Percentiles rank a stretch among this genome's conserved stretches.
Conservation (phyloP, 306 rosid genomes). For the Purshia tridentata region DNA sequence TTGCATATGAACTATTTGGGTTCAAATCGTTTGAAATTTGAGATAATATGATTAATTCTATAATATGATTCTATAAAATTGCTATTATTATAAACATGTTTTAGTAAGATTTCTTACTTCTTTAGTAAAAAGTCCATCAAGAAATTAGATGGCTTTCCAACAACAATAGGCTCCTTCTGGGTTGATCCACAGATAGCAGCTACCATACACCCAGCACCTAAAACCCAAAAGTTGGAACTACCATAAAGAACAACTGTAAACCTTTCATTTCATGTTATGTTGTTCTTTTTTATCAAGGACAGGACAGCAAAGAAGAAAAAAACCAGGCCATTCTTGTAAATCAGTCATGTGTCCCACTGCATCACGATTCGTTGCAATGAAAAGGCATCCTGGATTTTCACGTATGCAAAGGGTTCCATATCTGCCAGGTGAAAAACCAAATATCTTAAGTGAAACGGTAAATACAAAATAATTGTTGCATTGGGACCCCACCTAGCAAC, state of each 20-base stretch:
- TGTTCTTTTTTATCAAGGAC: neutral
- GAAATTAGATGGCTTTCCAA: slow-evolving; percentile 92
- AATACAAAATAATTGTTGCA: neutral
- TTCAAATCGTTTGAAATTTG: neutral
- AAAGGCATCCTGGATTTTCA: slow-evolving; percentile 96
- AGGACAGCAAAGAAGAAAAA: slow-evolving; percentile 25
- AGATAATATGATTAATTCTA: neutral
- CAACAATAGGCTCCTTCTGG: slow-evolving; percentile 82
- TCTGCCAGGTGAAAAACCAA: slow-evolving; percentile 41
- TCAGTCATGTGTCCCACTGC: slow-evolving; percentile 80
- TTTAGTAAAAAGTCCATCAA: slow-evolving; percentile 78
- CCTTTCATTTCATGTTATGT: slow-evolving; percentile 17
- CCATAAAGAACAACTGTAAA: slow-evolving; percentile 4
- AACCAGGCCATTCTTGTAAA: slow-evolving; percentile 91
- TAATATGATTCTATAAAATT: neutral
- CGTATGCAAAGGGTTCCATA: slow-evolving; percentile 94
- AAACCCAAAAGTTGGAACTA: slow-evolving; percentile 28
- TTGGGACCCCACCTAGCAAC: neutral
- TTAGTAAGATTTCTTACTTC: slow-evolving; percentile 51
- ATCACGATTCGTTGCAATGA: slow-evolving; percentile 91
- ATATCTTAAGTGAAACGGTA: slow-evolving; percentile 1
- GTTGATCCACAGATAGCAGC: slow-evolving; percentile 94
- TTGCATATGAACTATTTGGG: neutral
- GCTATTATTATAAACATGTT: neutral
- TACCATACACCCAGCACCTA: slow-evolving; percentile 97